Conservation (phyloP, 768 basidiomycete species). For the Amanita thiersii region DNA sequence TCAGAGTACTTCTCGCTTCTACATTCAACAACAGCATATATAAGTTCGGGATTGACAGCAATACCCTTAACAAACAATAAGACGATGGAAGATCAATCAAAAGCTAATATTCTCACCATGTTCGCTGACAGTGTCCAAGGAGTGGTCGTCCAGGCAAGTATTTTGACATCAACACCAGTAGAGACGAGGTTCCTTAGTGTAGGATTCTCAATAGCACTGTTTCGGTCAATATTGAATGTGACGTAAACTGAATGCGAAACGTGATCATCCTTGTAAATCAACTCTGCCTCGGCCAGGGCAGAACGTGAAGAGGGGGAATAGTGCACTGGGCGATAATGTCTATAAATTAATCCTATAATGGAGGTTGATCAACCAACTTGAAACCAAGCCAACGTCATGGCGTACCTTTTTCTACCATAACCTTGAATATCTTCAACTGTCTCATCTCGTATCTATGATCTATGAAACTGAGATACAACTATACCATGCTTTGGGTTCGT, state of each 20-base stretch:
- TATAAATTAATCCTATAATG: conserved; percentile 64
- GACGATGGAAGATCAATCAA: neutral
- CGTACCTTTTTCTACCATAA: conserved; percentile 81
- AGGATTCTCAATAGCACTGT: conserved; percentile 13
- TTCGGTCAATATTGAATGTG: conserved; percentile 52
- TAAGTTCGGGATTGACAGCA: conserved; percentile 68
- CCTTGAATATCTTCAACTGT: conserved; percentile 76
- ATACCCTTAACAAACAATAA: conserved; percentile 58
- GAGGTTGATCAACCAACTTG: neutral
- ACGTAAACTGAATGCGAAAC: conserved; percentile 86
- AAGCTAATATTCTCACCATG: conserved; percentile 49
- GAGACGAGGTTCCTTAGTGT: conserved; percentile 25
- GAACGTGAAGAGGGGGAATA: conserved; percentile 94
- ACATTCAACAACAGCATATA: conserved; percentile 57
- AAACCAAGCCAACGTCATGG: neutral
- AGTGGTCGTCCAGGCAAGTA: conserved; percentile 95
- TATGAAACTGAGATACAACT: conserved; percentile 18
- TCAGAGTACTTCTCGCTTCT: conserved; percentile 14
- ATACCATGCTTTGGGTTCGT: neutral
- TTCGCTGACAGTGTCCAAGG: conserved; percentile 97
- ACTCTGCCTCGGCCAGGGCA: conserved; percentile 91
- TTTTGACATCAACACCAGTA: conserved; percentile 26
- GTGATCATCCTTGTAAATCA: conserved; percentile 86
- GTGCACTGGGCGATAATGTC: conserved; percentile 84
- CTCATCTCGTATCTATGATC: conserved; percentile 85